phyloP scores from a whole-genome alignment of 345 rosid genomes.

The Eucalyptus pauciflora region DNA sequence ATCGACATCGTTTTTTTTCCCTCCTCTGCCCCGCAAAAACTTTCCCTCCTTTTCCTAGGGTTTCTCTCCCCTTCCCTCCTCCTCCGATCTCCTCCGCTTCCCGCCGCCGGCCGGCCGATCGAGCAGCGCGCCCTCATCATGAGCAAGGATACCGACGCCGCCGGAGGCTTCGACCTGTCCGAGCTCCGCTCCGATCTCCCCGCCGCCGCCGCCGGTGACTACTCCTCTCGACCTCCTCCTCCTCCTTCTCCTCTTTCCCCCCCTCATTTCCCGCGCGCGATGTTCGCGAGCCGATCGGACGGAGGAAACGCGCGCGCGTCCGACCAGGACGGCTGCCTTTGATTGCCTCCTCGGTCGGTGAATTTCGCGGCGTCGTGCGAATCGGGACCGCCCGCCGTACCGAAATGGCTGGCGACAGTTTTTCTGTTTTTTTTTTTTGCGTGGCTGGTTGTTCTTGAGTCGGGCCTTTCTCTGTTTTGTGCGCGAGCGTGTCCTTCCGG shows the following conservation, averaged over 20 bases:
- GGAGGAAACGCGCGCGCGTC: not conserved
- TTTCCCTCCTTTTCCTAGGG: not conserved
- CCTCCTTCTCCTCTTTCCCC: not conserved
- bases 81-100: not conserved
- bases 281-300: not conserved
- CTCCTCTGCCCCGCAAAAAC: not conserved
- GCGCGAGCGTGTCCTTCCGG: not conserved
- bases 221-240: not conserved
- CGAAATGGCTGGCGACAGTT: not conserved
- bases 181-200: not conserved
- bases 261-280: not conserved
- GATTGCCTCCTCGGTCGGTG: not conserved
- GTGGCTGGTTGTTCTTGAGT: not conserved
- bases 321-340: not conserved
- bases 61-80: not conserved
- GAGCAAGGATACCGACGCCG: not conserved
- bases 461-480: not conserved
- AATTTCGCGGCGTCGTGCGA: not conserved
- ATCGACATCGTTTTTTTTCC: not conserved
- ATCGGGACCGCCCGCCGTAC: not conserved
- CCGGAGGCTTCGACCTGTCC: not conserved
- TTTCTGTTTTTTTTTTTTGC: not conserved
- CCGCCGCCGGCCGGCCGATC: not conserved
- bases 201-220: constrained; percentile 5
- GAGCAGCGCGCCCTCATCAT: not conserved